Evolutionary conservation across 805 yeast genomes (phyloP), one percentile per base, ranked within the genome.

Genomic region (Kockiozyma suomiensis): DNA sequence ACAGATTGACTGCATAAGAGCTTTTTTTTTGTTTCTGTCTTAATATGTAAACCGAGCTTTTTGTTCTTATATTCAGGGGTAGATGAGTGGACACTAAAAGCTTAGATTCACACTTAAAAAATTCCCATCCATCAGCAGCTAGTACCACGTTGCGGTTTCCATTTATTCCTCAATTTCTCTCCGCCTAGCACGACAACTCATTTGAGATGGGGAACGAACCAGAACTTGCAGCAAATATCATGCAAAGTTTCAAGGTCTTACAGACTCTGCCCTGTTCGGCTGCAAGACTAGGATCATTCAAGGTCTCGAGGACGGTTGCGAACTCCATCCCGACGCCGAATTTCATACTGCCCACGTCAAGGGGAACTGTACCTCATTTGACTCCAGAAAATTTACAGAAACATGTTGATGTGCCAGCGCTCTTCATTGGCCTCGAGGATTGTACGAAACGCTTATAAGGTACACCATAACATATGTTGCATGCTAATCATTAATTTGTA

Each of bases 341-440:
- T 53, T 46, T 64, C 51, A 25, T 78, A 12, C 61, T 68, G 6
- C 69, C 78, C 4, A 72, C 80, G 15, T 69, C 70, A 4, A 69
- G 80, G 42, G 81, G 80, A 6, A 74, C 74, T 1, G 66, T 78
- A 21, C 76, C 77, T 3, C 80, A 78, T 57, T 56, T 78, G 53
- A 76, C 81, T 23, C 81, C 80, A 7, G 81, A 78, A 56, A 70
- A 70, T 42, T 66, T 72, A 21, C 58, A 43, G 21, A 62, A 60
- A 54, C 61, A 66, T 37, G 49, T 45, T 10, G 56, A 56, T 23
- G 58, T 68, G 13, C 68, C 73, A 1, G 72, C 66, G 1, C 66
- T 70, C 5, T 66, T 64, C 30, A 64, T 76, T 10, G 72, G 68
- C 13, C 70, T 74, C 12, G 80, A 77, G 57, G 79, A 77, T 52